These are phyloP conservation scores for Mycena galopus DNA, from an alignment of 768 basidiomycete species.

Conservation along the genomic window DNA sequence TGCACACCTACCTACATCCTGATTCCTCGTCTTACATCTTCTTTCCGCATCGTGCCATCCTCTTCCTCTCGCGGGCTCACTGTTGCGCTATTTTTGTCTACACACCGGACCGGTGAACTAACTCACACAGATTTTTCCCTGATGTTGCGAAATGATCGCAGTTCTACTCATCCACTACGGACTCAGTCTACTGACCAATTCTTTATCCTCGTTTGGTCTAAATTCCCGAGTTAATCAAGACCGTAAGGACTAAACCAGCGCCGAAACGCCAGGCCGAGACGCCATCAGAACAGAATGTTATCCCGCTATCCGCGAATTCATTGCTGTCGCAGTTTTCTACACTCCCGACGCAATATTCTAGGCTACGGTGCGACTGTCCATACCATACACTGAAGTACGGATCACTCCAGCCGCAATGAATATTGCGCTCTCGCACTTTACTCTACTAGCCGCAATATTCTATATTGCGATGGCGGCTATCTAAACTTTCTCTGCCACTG, in stretches of 20 bases:
- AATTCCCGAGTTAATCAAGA: not conserved
- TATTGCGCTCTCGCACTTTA: not conserved
- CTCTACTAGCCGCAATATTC: conserved; percentile 1
- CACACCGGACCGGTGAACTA: too few species aligned
- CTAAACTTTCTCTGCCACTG: not conserved
- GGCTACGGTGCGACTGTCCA: not conserved
- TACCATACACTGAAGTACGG: not conserved
- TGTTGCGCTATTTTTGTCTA: too few species aligned
- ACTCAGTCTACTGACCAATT: not conserved
- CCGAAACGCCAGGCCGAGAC: not conserved
- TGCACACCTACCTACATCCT: too few species aligned
- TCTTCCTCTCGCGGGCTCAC: too few species aligned
- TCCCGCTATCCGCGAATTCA: not conserved
- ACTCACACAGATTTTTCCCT: too few species aligned
- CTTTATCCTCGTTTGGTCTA: not conserved
- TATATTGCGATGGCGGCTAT: not conserved
- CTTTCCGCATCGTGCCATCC: too few species aligned
- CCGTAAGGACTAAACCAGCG: not conserved
- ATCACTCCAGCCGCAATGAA: not conserved
- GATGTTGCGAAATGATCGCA: not conserved
- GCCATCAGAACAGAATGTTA: not conserved
- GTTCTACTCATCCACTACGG: not conserved
- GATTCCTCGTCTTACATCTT: too few species aligned
- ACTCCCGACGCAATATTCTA: not conserved
- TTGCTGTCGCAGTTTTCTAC: not conserved